These are phyloP conservation scores for Postia placenta DNA, from an alignment of 768 basidiomycete species.

Conservation along the genomic window DNA sequence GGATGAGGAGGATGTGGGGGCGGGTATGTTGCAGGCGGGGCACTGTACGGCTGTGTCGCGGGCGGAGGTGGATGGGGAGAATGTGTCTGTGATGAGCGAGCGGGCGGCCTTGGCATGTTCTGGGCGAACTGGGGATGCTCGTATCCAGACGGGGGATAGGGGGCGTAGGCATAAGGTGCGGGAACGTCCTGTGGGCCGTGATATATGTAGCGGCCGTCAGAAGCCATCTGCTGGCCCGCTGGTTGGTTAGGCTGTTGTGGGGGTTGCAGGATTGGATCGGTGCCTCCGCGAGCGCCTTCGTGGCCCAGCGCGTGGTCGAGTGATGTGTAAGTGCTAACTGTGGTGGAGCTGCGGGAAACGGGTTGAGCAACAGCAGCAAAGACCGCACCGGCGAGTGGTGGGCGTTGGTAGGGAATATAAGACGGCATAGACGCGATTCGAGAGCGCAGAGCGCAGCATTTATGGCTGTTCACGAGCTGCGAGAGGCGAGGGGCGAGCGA, in stretches of 20 bases:
- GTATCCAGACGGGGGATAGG: constrained; percentile 30
- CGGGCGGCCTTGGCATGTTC: constrained; percentile 17
- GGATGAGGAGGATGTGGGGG: constrained; percentile 24
- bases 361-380: constrained; percentile 9
- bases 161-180: constrained; percentile 45
- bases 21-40: constrained; percentile 23
- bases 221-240: constrained; percentile 32
- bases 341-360: constrained; percentile 7
- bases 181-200: constrained; percentile 37
- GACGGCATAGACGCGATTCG: constrained; percentile 11
- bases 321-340: constrained; percentile 15
- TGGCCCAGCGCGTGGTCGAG: constrained; percentile 15
- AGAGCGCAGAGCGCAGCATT: constrained; percentile 1
- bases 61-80: constrained; percentile 10
- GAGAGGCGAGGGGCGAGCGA: neutral
- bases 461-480: constrained; percentile 2
- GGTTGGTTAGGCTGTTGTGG: constrained; percentile 4
- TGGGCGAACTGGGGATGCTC: constrained; percentile 23
- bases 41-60: constrained; percentile 12
- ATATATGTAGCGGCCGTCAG: constrained; percentile 54
- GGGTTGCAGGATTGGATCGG: constrained; percentile 1
- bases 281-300: constrained; percentile 3
- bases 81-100: constrained; percentile 10
- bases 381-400: constrained; percentile 1
- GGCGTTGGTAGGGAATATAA: constrained; percentile 10